phyloP scores from a whole-genome alignment of 441 rosid species.

The Theobroma grandiflorum region DNA sequence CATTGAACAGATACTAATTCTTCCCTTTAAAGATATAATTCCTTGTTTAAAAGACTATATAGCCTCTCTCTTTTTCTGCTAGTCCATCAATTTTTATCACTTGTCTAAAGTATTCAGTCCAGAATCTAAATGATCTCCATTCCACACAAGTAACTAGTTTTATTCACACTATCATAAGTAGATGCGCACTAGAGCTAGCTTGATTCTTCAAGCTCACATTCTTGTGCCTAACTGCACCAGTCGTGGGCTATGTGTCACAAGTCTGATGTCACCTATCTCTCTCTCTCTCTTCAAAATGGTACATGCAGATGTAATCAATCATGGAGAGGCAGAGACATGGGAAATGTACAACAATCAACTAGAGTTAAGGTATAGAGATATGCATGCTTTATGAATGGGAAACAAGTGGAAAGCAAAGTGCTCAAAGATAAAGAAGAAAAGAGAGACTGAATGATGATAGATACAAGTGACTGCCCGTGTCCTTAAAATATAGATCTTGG shows the following conservation, averaged over 20 bases:
- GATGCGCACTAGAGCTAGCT: conserved; percentile 29
- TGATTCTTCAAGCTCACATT: neutral
- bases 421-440: conserved; percentile 16
- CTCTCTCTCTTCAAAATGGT: neutral
- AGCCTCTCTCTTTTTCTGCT: neutral
- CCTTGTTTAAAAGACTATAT: conserved; percentile 21
- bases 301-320: conserved; percentile 11
- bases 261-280: neutral
- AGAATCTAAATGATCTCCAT: neutral
- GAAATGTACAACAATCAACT: neutral
- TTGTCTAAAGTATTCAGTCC: neutral
- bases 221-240: neutral
- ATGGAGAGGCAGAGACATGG: neutral
- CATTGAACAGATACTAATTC: conserved; percentile 10
- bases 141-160: conserved; percentile 6
- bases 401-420: conserved; percentile 42
- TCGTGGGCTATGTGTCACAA: neutral
- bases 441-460: neutral
- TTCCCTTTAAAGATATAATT: neutral
- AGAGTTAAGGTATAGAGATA: conserved; percentile 22
- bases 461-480: neutral
- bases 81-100: neutral
- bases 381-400: conserved; percentile 37
- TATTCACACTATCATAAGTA: conserved; percentile 6
- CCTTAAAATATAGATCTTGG: neutral